phyloP scores from a whole-genome alignment of 176 grass and related monocot genomes.

The Urochloa ruziziensis region DNA sequence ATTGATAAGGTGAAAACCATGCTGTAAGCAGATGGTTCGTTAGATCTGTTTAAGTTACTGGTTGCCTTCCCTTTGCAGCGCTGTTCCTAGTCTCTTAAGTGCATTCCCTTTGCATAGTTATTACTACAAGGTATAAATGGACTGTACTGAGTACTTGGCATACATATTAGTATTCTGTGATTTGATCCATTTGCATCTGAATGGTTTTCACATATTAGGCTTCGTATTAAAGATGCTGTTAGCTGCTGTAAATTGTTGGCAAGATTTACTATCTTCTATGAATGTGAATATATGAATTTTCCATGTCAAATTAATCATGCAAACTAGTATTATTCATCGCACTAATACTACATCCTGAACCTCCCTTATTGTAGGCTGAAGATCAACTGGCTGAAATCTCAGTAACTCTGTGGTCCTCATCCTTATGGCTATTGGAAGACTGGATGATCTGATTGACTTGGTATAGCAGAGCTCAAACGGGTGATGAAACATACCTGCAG shows the following conservation, averaged over 20 bases:
- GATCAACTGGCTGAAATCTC: slow-evolving; percentile 1
- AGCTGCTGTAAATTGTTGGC: not conserved
- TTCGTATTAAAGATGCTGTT: slow-evolving; percentile 2
- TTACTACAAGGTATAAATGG: not conserved
- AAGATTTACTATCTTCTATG: slow-evolving; percentile 10
- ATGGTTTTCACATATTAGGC: not conserved
- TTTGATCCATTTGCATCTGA: not conserved
- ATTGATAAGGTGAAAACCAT: not conserved
- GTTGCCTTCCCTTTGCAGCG: not conserved
- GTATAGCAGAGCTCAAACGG: slow-evolving; percentile 16
- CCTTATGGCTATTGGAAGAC: not conserved
- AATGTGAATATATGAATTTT: not conserved
- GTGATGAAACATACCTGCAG: slow-evolving; percentile 61
- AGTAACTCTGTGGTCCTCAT: not conserved
- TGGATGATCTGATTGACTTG: not conserved
- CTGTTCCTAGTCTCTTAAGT: not conserved
- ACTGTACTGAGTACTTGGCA: not conserved
- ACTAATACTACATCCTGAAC: slow-evolving; percentile 3
- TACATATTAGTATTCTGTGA: not conserved
- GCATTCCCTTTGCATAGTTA: not conserved
- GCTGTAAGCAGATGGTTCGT: not conserved
- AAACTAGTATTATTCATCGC: not conserved
- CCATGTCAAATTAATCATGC: not conserved
- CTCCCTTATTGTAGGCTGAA: slow-evolving; percentile 14
- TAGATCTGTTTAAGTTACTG: slow-evolving; percentile 10